Conservation (phyloP, 116 monocot genomes). For the Zostera marina region DNA sequence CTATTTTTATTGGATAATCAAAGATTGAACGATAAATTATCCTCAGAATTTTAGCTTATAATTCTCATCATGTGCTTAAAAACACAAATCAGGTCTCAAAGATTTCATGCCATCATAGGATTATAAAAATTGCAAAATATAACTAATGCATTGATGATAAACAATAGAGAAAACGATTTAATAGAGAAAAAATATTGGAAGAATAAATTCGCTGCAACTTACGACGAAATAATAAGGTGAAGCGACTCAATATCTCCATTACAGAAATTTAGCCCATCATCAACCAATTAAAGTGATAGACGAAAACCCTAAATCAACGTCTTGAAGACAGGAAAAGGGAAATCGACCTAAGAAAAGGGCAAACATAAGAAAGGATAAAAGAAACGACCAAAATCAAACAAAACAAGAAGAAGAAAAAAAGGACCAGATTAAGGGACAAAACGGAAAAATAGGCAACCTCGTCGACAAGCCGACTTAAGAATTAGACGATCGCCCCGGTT, state of each 20-base stretch:
- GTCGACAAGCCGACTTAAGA: no score
- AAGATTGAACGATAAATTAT: neutral
- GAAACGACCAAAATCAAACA: no score
- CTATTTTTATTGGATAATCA: neutral
- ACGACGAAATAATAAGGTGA: neutral
- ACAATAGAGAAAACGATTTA: neutral
- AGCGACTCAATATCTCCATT: constrained; percentile 23
- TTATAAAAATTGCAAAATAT: neutral
- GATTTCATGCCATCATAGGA: constrained; percentile 18
- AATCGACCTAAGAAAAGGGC: neutral
- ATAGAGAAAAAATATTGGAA: constrained; percentile 3
- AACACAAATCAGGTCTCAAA: constrained; percentile 23
- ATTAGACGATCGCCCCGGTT: no score
- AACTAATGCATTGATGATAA: no score
- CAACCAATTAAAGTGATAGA: no score
- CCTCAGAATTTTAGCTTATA: constrained; percentile 21
- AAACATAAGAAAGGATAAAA: no score
- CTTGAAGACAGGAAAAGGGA: neutral
- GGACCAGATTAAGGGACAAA: no score
- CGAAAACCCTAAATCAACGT: no score
- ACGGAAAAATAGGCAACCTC: no score
- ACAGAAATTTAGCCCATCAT: neutral
- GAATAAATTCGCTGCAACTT: constrained; percentile 16
- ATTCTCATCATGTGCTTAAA: constrained; percentile 3
- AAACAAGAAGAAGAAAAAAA: no score